Evolutionary conservation across 495 filamentous ascomycete species (phyloP).

Genomic region (Penicillium paradoxum): DNA sequence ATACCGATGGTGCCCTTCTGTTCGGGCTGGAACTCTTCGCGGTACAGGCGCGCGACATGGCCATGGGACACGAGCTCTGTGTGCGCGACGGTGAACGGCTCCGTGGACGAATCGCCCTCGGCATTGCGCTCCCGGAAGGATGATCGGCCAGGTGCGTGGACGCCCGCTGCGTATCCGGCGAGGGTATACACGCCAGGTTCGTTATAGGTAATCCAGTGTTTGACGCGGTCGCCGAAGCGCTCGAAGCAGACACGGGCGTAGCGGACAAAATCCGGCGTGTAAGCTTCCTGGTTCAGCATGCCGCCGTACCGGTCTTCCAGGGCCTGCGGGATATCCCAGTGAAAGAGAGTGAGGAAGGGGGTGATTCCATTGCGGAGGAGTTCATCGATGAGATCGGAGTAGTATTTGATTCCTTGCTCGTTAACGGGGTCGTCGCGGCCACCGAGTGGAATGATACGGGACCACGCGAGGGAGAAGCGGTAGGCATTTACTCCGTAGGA

Average conservation of each 20-base stretch:
- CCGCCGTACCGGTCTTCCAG: slow-evolving; percentile 46
- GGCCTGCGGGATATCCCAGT: slow-evolving; percentile 46
- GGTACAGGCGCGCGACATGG: slow-evolving; percentile 35
- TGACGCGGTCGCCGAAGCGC: slow-evolving; percentile 39
- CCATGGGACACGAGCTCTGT: slow-evolving; percentile 42
- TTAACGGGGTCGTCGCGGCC: slow-evolving; percentile 33
- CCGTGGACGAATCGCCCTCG: slow-evolving; percentile 43
- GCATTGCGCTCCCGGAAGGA: slow-evolving; percentile 40
- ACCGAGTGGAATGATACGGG: slow-evolving; percentile 57
- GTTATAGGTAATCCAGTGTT: slow-evolving; percentile 50
- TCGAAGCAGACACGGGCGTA: slow-evolving; percentile 46
- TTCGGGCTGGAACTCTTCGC: slow-evolving; percentile 37
- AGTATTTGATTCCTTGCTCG: slow-evolving; percentile 41
- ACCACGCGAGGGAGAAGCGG: slow-evolving; percentile 70
- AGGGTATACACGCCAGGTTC: slow-evolving; percentile 44
- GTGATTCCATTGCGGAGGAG: slow-evolving; percentile 41
- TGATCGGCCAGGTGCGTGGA: slow-evolving; percentile 43
- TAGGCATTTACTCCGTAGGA: slow-evolving; percentile 58
- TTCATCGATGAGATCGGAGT: slow-evolving; percentile 40
- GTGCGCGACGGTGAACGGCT: slow-evolving; percentile 44
- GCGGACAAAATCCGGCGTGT: slow-evolving; percentile 40
- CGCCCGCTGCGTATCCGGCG: slow-evolving; percentile 45
- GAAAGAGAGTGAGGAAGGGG: slow-evolving; percentile 47
- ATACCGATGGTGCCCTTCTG: slow-evolving; percentile 44
- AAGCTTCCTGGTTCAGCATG: slow-evolving; percentile 40